phyloP scores from a whole-genome alignment of 768 basidiomycete species.

The Trametes cinnabarina region DNA sequence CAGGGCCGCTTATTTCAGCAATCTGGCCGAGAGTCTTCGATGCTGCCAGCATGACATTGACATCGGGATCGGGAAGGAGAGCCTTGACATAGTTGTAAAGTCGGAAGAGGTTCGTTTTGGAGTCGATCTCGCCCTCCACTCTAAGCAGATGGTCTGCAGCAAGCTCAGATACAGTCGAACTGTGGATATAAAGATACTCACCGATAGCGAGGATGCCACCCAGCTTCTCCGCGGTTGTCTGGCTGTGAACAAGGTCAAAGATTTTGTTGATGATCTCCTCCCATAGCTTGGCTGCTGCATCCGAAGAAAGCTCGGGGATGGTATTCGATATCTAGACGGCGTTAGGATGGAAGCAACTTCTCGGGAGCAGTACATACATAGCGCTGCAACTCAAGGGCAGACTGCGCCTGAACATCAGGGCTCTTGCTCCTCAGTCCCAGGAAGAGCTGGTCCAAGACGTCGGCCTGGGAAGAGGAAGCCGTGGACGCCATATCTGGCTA shows the following conservation, averaged over 20 bases:
- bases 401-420: slow-evolving; percentile 61
- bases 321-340: slow-evolving; percentile 61
- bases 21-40: slow-evolving; percentile 91
- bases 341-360: slow-evolving; percentile 2
- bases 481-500: slow-evolving; percentile 54
- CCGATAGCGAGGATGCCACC: slow-evolving; percentile 89
- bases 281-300: slow-evolving; percentile 80
- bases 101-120: slow-evolving; percentile 76
- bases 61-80: slow-evolving; percentile 86
- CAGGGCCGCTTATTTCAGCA: slow-evolving; percentile 75
- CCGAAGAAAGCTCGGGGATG: slow-evolving; percentile 78
- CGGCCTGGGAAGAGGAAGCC: slow-evolving; percentile 54
- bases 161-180: slow-evolving; percentile 3
- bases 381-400: slow-evolving; percentile 69
- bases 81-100: slow-evolving; percentile 93
- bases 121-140: slow-evolving; percentile 78
- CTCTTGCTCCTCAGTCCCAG: slow-evolving; percentile 61
- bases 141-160: slow-evolving; percentile 68
- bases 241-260: slow-evolving; percentile 82
- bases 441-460: slow-evolving; percentile 66
- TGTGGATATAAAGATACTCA: slow-evolving; percentile 32
- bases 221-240: slow-evolving; percentile 73
- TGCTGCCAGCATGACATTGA: slow-evolving; percentile 91
- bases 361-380: slow-evolving; percentile 50
- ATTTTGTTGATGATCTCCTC: slow-evolving; percentile 80